These are phyloP conservation scores for Brasenia schreberi DNA, from an alignment of 164 flowering plant genomes.

Conservation along the genomic window DNA sequence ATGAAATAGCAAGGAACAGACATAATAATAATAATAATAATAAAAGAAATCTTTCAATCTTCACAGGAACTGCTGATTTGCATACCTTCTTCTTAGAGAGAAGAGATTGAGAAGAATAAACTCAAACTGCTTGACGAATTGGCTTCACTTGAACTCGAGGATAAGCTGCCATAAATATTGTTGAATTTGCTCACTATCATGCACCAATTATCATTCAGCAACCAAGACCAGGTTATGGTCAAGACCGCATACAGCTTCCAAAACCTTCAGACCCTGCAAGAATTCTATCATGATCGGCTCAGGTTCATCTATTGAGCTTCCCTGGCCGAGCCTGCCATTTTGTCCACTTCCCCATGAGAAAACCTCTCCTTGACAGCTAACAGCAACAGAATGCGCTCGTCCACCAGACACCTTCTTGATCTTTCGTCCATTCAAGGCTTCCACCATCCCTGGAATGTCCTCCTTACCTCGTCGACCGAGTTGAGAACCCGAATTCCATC, in stretches of 20 bases:
- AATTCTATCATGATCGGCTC: constrained; percentile 50
- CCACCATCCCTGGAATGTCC: constrained; percentile 17
- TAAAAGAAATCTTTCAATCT: no score
- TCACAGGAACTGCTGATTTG: no score
- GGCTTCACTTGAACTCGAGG: no score
- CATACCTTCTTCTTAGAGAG: no score
- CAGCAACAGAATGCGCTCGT: constrained; percentile 65
- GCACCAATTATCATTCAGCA: constrained; percentile 21
- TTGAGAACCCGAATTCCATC: constrained; percentile 67
- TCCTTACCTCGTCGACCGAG: constrained; percentile 53
- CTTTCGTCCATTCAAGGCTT: constrained; percentile 31
- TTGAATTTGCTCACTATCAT: no score
- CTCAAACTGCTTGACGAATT: no score
- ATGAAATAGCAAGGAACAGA: no score
- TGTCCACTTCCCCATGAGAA: constrained; percentile 86
- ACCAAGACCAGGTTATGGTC: constrained; percentile 63
- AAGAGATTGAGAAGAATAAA: no score
- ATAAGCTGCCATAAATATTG: no score
- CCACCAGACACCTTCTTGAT: constrained; percentile 50
- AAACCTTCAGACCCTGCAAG: constrained; percentile 32
- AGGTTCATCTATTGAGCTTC: constrained; percentile 58
- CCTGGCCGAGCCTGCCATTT: constrained; percentile 78
- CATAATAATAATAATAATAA: no score
- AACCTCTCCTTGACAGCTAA: constrained; percentile 40
- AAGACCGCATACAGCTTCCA: constrained; percentile 60